Conservation (phyloP, 371 early-diverging fungal genomes). For the Syncephalastrum racemosum region DNA sequence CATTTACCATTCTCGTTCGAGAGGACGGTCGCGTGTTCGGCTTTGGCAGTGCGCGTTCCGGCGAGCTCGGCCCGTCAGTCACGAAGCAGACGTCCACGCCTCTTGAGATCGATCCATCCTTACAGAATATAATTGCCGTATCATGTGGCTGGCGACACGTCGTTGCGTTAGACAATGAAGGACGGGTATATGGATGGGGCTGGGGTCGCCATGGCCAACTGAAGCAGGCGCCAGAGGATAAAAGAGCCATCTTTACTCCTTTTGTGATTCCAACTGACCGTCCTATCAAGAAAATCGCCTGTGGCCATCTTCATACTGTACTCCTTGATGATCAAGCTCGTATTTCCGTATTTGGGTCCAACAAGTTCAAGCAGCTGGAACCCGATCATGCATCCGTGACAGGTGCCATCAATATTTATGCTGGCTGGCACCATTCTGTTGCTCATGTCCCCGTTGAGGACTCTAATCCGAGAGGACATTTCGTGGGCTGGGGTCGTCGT, state of each 20-base stretch:
- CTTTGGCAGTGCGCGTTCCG: conserved; percentile 50
- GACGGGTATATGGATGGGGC: conserved; percentile 60
- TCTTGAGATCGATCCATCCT: conserved; percentile 14
- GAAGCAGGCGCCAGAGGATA: conserved; percentile 19
- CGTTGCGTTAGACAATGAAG: conserved; percentile 40
- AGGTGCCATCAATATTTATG: conserved; percentile 33
- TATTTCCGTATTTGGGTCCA: conserved; percentile 60
- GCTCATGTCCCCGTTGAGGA: conserved; percentile 31
- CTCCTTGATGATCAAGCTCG: conserved; percentile 42
- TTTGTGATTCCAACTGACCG: background rate
- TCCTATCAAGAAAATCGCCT: conserved; percentile 35
- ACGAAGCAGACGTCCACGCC: conserved; percentile 4
- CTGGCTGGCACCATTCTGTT: conserved; percentile 79
- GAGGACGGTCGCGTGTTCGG: conserved; percentile 40
- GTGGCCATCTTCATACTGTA: conserved; percentile 58
- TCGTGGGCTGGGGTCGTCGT: conserved; percentile 66
- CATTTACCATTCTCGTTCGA: conserved; percentile 44
- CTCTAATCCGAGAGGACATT: background rate
- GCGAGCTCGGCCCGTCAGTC: conserved; percentile 41
- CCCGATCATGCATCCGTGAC: background rate
- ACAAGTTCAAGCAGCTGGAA: conserved; percentile 66
- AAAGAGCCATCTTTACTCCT: conserved; percentile 27
- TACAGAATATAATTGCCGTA: conserved; percentile 34
- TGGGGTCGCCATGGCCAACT: conserved; percentile 62
- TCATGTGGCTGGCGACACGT: conserved; percentile 68